Conservation (phyloP, 2,329 filamentous ascomycete genomes). For the Pseudogymnoascus sp. region DNA sequence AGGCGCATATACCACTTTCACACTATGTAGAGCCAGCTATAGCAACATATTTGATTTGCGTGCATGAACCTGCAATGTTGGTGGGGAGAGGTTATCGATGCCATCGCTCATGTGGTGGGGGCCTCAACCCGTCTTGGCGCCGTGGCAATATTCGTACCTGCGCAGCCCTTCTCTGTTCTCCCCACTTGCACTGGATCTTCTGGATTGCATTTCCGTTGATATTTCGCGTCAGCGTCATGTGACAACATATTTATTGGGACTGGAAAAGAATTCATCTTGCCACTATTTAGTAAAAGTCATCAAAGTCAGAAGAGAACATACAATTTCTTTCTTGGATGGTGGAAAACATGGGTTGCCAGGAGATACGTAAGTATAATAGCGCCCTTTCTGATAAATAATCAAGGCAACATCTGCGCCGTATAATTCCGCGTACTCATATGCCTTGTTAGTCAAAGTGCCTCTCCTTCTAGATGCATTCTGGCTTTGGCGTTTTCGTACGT, state of each 20-base stretch:
- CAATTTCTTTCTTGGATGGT: slow-evolving; percentile 7
- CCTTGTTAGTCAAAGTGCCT: slow-evolving; percentile 14
- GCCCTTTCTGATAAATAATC: slow-evolving; percentile 13
- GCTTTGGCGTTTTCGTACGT: slow-evolving; percentile 13
- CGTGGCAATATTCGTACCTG: not conserved
- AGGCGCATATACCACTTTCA: not conserved
- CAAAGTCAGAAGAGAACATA: not conserved
- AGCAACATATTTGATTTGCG: not conserved
- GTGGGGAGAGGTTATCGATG: no score
- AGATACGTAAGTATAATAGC: slow-evolving; percentile 9
- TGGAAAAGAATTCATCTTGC: slow-evolving; percentile 1
- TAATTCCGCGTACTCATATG: slow-evolving; percentile 14
- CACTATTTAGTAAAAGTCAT: not conserved
- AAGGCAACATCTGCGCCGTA: slow-evolving; percentile 13
- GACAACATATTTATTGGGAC: not conserved
- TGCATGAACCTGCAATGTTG: no score
- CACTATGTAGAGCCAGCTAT: not conserved
- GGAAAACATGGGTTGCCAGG: slow-evolving; percentile 2
- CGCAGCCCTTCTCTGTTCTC: not conserved
- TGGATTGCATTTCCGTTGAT: not conserved
- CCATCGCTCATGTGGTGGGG: not conserved
- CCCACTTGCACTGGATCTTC: not conserved
- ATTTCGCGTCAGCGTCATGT: not conserved
- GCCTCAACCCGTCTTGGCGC: not conserved
- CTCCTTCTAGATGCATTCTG: slow-evolving; percentile 14